Evolutionary conservation across 163 green algal genomes (phyloP).

Genomic region (Scenedesmus sp.): DNA sequence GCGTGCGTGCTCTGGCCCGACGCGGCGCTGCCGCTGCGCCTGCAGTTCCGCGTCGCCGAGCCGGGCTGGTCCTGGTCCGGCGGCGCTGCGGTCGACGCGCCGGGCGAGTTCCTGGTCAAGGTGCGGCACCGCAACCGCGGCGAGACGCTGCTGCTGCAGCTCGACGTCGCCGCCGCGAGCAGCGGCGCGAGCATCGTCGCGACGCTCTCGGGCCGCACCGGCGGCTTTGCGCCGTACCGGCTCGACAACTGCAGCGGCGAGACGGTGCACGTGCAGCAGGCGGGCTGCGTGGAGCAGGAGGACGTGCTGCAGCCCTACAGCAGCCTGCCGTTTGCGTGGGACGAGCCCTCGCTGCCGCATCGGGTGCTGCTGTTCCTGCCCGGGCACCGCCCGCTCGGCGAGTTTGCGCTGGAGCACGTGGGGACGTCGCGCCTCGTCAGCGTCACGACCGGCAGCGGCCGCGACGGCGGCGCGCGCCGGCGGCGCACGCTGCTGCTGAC

Average conservation of each 20-base stretch:
- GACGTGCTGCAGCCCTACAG: constrained; percentile 59
- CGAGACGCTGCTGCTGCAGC: constrained; percentile 77
- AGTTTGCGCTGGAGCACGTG: constrained; percentile 36
- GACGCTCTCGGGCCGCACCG: constrained; percentile 7
- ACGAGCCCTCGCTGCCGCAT: constrained; percentile 68
- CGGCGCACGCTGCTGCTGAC: constrained; percentile 56
- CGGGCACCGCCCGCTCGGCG: constrained; percentile 18
- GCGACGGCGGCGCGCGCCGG: not conserved
- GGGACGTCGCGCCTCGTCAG: constrained; percentile 7
- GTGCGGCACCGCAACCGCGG: constrained; percentile 72
- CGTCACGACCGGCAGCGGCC: constrained; percentile 8
- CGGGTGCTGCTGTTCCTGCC: constrained; percentile 46
- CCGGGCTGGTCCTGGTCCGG: constrained; percentile 87
- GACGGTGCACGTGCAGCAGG: constrained; percentile 69
- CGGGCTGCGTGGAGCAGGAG: constrained; percentile 35
- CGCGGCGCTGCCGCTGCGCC: constrained; percentile 45
- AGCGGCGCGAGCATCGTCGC: constrained; percentile 44
- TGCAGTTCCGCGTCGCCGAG: constrained; percentile 78
- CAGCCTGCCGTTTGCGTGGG: constrained; percentile 84
- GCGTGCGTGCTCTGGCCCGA: constrained; percentile 71
- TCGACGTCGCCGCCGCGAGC: constrained; percentile 65
- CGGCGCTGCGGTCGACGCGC: constrained; percentile 69
- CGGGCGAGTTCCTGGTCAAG: constrained; percentile 85
- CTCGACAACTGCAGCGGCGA: constrained; percentile 67
- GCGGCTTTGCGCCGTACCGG: constrained; percentile 84